phyloP scores from a whole-genome alignment of 225 moss, liverwort and hornwort genomes.

The Asterella californica region DNA sequence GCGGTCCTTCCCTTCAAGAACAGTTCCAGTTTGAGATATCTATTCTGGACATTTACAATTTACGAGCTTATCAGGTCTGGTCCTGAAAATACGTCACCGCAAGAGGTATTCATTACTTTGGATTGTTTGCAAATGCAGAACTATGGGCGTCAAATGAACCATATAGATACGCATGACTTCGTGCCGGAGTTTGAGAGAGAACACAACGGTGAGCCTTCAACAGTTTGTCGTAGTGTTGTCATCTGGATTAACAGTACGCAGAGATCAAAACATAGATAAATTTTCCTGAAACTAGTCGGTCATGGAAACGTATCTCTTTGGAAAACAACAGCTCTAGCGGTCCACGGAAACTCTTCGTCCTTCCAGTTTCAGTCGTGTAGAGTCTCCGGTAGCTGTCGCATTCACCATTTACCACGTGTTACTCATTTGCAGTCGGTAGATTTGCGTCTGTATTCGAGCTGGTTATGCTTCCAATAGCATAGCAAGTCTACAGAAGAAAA shows the following conservation, averaged over 20 bases:
- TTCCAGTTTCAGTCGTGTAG: background rate
- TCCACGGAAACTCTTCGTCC: too few relatives aligned
- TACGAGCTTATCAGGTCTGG: background rate
- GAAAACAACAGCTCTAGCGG: background rate
- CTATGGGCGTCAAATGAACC: slow-evolving; percentile 74
- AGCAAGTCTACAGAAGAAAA: too few relatives aligned
- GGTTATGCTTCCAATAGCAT: too few relatives aligned
- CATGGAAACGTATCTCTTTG: background rate
- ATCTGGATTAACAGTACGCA: background rate
- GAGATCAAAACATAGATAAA: background rate
- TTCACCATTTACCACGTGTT: background rate
- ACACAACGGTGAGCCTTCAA: slow-evolving; percentile 61
- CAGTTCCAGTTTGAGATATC: background rate
- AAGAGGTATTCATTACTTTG: background rate
- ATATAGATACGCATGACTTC: slow-evolving; percentile 79
- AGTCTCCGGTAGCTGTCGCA: background rate
- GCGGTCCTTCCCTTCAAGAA: background rate
- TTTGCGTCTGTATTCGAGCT: too few relatives aligned
- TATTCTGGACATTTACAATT: background rate
- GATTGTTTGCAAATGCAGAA: slow-evolving; percentile 55
- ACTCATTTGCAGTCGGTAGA: too few relatives aligned
- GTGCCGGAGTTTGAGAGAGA: slow-evolving; percentile 93
- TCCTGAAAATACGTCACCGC: background rate
- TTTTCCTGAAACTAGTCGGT: background rate
- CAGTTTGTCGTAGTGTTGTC: background rate